Percentiles rank a stretch among this genome's conserved stretches.
Conservation (phyloP, 257 asterid genomes). For the Cruciata laevipes region DNA sequence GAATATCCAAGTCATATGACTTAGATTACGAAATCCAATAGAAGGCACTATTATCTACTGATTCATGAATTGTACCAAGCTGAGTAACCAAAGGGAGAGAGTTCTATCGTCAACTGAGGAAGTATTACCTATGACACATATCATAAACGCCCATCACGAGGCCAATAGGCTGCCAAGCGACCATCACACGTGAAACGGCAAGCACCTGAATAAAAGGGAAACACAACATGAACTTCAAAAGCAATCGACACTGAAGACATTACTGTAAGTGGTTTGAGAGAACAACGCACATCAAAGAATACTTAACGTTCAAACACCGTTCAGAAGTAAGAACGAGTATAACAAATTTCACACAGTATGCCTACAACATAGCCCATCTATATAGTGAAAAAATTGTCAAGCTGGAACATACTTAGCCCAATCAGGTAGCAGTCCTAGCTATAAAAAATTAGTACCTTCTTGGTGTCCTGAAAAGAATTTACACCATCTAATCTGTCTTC, state of each 20-base stretch:
- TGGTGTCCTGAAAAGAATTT: slow-evolving; percentile 86
- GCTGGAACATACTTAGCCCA: neutral
- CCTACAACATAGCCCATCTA: neutral
- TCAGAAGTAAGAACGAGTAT: neutral
- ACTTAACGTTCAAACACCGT: no score
- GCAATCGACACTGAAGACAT: neutral
- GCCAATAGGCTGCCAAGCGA: slow-evolving; percentile 94
- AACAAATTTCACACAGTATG: no score
- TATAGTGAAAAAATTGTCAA: neutral
- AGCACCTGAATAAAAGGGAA: slow-evolving; percentile 59
- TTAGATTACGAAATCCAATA: neutral
- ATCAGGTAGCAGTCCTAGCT: neutral
- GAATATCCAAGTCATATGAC: neutral
- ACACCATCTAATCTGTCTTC: slow-evolving; percentile 90
- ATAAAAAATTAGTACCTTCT: slow-evolving; percentile 40
- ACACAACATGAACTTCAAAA: neutral
- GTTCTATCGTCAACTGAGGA: neutral
- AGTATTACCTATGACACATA: slow-evolving; percentile 81
- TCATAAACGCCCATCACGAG: slow-evolving; percentile 95
- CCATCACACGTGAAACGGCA: slow-evolving; percentile 94
- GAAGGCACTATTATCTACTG: neutral
- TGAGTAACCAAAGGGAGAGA: neutral
- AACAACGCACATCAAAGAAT: neutral
- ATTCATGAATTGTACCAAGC: neutral
- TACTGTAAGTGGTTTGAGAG: neutral